A percentile compares a stretch with the other conserved stretches of the same genome.
Conservation (phyloP, 2,329 filamentous ascomycete species). For the Colletotrichum sansevieriae region DNA sequence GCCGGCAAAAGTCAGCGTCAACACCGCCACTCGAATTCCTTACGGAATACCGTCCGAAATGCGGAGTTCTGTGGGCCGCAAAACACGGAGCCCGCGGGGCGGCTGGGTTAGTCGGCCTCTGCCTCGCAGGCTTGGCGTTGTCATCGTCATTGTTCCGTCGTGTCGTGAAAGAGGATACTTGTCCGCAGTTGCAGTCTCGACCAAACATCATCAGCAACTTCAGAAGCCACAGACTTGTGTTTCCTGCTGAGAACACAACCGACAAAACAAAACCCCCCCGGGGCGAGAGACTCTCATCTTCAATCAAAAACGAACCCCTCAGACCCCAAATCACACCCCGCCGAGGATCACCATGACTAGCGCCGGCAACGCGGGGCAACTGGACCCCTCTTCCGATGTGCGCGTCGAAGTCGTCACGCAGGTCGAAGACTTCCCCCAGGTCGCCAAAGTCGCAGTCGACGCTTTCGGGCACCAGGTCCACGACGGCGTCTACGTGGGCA, state of each 20-base stretch:
- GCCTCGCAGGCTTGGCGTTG: neutral
- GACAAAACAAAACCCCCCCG: too few relatives aligned
- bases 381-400: slow-evolving; percentile 27
- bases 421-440: slow-evolving; percentile 46
- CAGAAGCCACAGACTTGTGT: neutral
- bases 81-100: too few relatives aligned
- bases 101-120: neutral
- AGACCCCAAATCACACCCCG: neutral
- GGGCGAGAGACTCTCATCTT: neutral
- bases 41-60: neutral
- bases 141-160: neutral
- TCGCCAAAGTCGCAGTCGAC: slow-evolving; percentile 46
- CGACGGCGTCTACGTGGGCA: slow-evolving; percentile 64
- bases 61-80: slow-evolving; percentile 30
- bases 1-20: too few relatives aligned
- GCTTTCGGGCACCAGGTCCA: slow-evolving; percentile 64
- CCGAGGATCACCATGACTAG: slow-evolving; percentile 18
- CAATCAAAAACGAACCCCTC: neutral
- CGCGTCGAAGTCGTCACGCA: slow-evolving; percentile 48
- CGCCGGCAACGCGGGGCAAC: slow-evolving; percentile 16
- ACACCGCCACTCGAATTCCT: too few relatives aligned
- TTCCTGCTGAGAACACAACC: too few relatives aligned
- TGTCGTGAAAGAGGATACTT: neutral
- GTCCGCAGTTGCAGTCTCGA: neutral
- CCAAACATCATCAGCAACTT: neutral